Conservation (phyloP, 177 flowering plant species). For the Vitis hybrid region DNA sequence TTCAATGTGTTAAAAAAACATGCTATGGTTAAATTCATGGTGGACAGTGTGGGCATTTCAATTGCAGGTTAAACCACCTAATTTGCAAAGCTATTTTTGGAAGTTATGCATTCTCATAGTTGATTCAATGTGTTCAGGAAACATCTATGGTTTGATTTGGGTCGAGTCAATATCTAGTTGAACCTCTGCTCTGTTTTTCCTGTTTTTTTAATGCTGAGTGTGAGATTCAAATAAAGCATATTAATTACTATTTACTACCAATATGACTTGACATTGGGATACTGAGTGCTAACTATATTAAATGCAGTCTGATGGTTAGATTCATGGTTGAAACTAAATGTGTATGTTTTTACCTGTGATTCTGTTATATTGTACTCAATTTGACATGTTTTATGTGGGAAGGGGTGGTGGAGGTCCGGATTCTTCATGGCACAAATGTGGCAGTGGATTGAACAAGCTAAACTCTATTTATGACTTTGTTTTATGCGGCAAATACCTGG, state of each 20-base stretch:
- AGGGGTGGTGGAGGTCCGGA: constrained; percentile 85
- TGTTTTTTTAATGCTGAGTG: not conserved
- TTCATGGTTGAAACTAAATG: not conserved
- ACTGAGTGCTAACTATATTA: no score
- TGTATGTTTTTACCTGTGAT: not conserved
- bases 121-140: not conserved
- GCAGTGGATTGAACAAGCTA: constrained; percentile 57
- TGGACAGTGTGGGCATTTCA: not conserved
- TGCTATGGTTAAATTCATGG: not conserved
- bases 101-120: not conserved
- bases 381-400: constrained; percentile 10
- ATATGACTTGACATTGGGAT: no score
- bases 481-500: constrained; percentile 68
- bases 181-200: not conserved
- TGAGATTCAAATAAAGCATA: no score
- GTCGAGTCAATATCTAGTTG: not conserved
- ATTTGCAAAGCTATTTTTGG: not conserved
- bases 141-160: not conserved
- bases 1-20: no score
- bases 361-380: no score
- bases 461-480: constrained; percentile 76
- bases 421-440: constrained; percentile 82
- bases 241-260: no score
- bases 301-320: not conserved
- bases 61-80: not conserved